Evolutionary conservation across 1,139 yeast genomes (phyloP), one percentile per base, ranked within the genome.

Genomic region (Geotrichum candidum): DNA sequence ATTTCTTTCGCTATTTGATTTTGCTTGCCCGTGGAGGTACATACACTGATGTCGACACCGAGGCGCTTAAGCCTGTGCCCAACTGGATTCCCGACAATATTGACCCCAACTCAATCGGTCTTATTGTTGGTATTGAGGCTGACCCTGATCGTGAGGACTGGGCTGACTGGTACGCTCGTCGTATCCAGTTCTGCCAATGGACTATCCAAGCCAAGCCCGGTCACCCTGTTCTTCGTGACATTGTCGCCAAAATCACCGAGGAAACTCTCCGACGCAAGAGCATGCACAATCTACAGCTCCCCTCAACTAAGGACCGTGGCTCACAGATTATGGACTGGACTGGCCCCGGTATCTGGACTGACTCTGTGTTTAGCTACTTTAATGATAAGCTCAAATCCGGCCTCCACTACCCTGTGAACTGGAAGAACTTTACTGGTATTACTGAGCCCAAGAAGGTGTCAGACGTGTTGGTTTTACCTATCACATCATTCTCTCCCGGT

Each of bases 291-390:
- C 84, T 86, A 54, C 81, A 78, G 35, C 87, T 91, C 29, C 85
- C 87, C 45, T 63, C 68, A 15, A 65, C 66, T 31, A 68, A 69
- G 52, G 70, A 70, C 10, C 66, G 76, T 3, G 79, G 78, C 6
- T 67, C 81, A 82, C 91, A 87, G 70, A 85, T 94, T 62, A 92
- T 94, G 97, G 84, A 90, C 71, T 94, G 98, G 98, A 92, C 98
- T 0, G 99, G 98, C 0, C 96, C 97, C 1, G 98, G 97, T 0
- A 82, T 90, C 35, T 94, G 91, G 84, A 90, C 98, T 0, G 98
- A 94, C 73, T 77, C 84, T 22, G 83, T 92, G 18, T 88, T 92
- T 71, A 82, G 80, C 56, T 91, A 91, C 73, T 77, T 94, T 78
- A 85, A 84, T 69, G 82, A 80, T 63, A 77, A 81, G 61, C 78